Evolutionary conservation across 2,329 filamentous ascomycete genomes (phyloP).

Genomic region (Diaporthe nobilis): DNA sequence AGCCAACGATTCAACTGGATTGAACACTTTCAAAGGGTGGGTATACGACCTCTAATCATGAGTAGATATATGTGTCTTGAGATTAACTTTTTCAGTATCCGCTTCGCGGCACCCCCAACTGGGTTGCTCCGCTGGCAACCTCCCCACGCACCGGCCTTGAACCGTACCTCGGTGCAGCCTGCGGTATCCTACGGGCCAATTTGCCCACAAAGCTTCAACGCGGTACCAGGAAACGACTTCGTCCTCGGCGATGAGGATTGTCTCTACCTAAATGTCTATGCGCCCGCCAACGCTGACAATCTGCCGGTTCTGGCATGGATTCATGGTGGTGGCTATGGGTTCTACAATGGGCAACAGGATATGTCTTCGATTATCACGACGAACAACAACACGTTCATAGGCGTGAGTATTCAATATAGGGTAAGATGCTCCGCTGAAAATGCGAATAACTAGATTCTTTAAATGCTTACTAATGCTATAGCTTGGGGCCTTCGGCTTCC

Average conservation of each 20-base stretch:
- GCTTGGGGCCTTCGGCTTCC: constrained; percentile 71
- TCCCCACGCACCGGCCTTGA: not conserved
- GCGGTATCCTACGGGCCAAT: constrained; percentile 20
- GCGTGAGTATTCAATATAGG: constrained; percentile 76
- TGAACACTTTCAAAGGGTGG: constrained; percentile 2
- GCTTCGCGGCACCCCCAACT: constrained; percentile 30
- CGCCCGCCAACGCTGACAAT: not conserved
- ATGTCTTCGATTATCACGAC: constrained; percentile 26
- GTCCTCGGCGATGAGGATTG: constrained; percentile 35
- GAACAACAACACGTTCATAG: constrained; percentile 60
- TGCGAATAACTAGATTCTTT: not conserved
- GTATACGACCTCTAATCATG: not conserved
- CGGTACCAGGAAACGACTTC: constrained; percentile 9
- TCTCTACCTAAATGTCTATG: constrained; percentile 27
- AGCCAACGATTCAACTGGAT: not conserved
- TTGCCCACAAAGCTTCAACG: constrained; percentile 31
- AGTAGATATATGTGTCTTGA: not conserved
- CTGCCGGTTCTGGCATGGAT: constrained; percentile 37
- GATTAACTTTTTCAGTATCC: constrained; percentile 10
- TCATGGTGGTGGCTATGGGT: constrained; percentile 36
- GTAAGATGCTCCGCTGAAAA: constrained; percentile 47
- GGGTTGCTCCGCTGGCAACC: constrained; percentile 24
- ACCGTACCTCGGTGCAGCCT: not conserved
- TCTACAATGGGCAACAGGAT: constrained; percentile 33
- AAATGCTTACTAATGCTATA: not conserved